These are phyloP conservation scores for Bretziella fagacearum DNA, from an alignment of 2,329 filamentous ascomycete genomes.

Conservation along the genomic window DNA sequence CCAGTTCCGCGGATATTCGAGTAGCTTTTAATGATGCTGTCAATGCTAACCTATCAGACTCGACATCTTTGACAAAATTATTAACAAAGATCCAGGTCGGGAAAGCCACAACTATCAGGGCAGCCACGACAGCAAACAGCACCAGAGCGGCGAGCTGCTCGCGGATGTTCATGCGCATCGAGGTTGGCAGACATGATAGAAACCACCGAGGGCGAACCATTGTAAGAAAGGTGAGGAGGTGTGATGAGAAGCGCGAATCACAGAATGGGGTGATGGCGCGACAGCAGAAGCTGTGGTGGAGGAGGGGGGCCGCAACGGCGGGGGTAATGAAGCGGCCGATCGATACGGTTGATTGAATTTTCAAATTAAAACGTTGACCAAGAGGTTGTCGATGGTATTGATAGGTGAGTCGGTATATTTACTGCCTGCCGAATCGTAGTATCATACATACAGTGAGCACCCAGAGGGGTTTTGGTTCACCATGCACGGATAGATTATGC, in stretches of 20 bases:
- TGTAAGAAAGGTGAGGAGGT: neutral
- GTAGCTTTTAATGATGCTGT: constrained; percentile 77
- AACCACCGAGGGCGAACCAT: constrained; percentile 13
- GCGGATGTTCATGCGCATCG: constrained; percentile 72
- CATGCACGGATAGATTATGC: neutral
- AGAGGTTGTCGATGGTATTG: too few species aligned
- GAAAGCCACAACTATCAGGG: constrained; percentile 62
- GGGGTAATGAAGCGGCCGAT: too few species aligned
- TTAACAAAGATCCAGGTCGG: constrained; percentile 51
- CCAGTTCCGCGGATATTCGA: constrained; percentile 60
- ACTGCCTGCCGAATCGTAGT: neutral
- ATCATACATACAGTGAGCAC: neutral
- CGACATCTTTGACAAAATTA: constrained; percentile 34
- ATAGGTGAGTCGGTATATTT: too few species aligned
- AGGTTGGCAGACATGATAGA: constrained; percentile 16
- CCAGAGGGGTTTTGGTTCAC: neutral
- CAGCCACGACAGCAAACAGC: constrained; percentile 54
- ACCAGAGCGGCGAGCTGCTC: constrained; percentile 74
- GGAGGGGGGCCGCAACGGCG: neutral
- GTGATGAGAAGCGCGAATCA: neutral
- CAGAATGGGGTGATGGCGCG: neutral
- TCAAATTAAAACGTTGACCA: too few species aligned
- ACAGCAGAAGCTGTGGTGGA: constrained; percentile 1
- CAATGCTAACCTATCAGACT: constrained; percentile 48
- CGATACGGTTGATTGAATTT: neutral